Evolutionary conservation across 108 stramenopile species (phyloP).

Genomic region (Phaeodactylum tricornutum): DNA sequence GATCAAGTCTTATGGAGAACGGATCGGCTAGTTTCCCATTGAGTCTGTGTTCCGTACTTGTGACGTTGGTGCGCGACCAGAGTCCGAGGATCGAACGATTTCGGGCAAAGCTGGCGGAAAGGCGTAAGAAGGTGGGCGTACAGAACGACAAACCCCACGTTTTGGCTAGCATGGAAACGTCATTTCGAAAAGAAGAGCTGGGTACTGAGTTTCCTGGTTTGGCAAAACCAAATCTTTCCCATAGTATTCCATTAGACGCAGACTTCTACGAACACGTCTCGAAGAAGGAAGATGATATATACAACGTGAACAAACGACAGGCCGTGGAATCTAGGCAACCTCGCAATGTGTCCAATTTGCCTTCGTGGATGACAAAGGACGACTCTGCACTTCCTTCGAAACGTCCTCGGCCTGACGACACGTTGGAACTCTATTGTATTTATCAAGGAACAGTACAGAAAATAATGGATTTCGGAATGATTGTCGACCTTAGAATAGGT

Average conservation of each 20-base stretch:
- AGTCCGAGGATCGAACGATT: slow-evolving; percentile 55
- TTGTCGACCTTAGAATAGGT: slow-evolving; percentile 51
- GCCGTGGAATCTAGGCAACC: not conserved
- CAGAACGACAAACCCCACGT: slow-evolving; percentile 1
- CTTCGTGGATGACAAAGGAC: slow-evolving; percentile 78
- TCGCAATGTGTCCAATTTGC: slow-evolving; percentile 60
- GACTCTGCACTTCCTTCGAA: slow-evolving; percentile 11
- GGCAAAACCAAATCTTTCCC: slow-evolving; percentile 61
- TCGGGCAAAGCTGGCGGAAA: slow-evolving; percentile 18
- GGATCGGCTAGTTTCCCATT: slow-evolving; percentile 61
- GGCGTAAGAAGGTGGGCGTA: slow-evolving; percentile 29
- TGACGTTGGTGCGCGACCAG: slow-evolving; percentile 50
- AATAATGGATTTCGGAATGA: slow-evolving; percentile 87
- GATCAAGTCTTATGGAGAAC: slow-evolving; percentile 35
- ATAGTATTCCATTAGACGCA: slow-evolving; percentile 62
- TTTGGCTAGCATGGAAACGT: slow-evolving; percentile 14
- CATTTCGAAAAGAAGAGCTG: slow-evolving; percentile 31
- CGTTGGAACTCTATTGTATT: slow-evolving; percentile 64
- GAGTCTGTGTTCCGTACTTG: slow-evolving; percentile 39
- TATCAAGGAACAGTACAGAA: slow-evolving; percentile 74
- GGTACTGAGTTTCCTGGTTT: slow-evolving; percentile 73
- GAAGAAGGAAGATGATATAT: slow-evolving; percentile 8
- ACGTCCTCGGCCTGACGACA: slow-evolving; percentile 9
- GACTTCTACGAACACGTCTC: slow-evolving; percentile 68
- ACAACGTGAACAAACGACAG: not conserved